Conservation (phyloP, 2,329 filamentous ascomycete genomes). For the Xylariales sp. region DNA sequence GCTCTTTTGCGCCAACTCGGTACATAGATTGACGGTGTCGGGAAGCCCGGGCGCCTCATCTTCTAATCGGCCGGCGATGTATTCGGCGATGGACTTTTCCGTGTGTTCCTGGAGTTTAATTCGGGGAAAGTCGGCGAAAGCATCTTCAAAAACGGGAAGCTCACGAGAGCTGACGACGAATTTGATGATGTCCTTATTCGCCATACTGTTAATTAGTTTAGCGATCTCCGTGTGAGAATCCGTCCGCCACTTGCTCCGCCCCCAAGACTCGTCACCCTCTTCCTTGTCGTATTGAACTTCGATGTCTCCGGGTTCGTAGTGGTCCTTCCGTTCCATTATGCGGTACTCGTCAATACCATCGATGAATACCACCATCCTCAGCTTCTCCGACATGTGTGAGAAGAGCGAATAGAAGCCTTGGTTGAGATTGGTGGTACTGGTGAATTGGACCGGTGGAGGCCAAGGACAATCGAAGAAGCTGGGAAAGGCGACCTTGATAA, state of each 20-base stretch:
- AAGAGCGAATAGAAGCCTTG: slow-evolving; percentile 49
- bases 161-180: slow-evolving; percentile 48
- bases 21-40: slow-evolving; percentile 47
- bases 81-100: slow-evolving; percentile 47
- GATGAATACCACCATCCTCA: slow-evolving; percentile 47
- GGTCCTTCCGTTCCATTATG: slow-evolving; percentile 50
- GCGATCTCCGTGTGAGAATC: slow-evolving; percentile 47
- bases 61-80: slow-evolving; percentile 47
- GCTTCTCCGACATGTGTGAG: slow-evolving; percentile 45
- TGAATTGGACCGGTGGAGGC: slow-evolving; percentile 49
- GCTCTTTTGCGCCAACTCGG: slow-evolving; percentile 47
- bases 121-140: slow-evolving; percentile 43
- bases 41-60: slow-evolving; percentile 48
- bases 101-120: slow-evolving; percentile 48
- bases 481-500: slow-evolving; percentile 50
- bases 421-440: slow-evolving; percentile 47
- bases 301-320: slow-evolving; percentile 47
- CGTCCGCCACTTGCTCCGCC: slow-evolving; percentile 48
- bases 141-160: slow-evolving; percentile 46
- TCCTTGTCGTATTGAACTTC: slow-evolving; percentile 47
- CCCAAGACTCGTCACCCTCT: slow-evolving; percentile 47
- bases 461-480: slow-evolving; percentile 48
- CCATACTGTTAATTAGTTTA: slow-evolving; percentile 47
- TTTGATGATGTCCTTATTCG: slow-evolving; percentile 46
- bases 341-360: slow-evolving; percentile 51